Conservation (phyloP, 495 filamentous ascomycete genomes). For the Mycothermus thermophilus region DNA sequence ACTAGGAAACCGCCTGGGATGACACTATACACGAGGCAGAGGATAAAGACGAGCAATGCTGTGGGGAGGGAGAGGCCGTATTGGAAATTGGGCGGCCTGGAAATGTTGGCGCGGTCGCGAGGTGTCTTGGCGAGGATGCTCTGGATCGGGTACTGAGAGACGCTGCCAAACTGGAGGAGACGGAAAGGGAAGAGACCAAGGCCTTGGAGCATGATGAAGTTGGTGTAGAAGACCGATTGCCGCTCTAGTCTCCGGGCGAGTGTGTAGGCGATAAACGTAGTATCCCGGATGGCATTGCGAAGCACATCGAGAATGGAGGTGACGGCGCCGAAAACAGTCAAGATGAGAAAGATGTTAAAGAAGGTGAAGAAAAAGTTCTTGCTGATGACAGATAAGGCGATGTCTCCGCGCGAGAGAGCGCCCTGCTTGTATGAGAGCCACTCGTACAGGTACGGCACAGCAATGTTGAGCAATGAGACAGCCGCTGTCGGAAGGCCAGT, state of each 20-base stretch:
- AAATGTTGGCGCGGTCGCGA: constrained; percentile 74
- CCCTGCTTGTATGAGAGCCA: constrained; percentile 83
- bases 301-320: constrained; percentile 56
- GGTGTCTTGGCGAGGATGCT: constrained; percentile 74
- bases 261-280: constrained; percentile 58
- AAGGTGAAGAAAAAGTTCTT: constrained; percentile 99
- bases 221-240: constrained; percentile 76
- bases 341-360: constrained; percentile 95
- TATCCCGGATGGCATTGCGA: constrained; percentile 59
- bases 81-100: constrained; percentile 74
- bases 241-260: constrained; percentile 62
- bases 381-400: constrained; percentile 89
- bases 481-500: constrained; percentile 77
- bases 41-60: constrained; percentile 77
- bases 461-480: constrained; percentile 72
- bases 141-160: constrained; percentile 70
- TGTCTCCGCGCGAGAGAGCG: constrained; percentile 84
- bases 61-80: constrained; percentile 95
- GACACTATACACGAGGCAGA: constrained; percentile 89
- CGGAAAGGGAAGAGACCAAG: constrained; percentile 87
- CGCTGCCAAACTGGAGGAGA: constrained; percentile 77
- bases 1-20: constrained; percentile 72
- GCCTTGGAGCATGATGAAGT: constrained; percentile 87
- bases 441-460: constrained; percentile 89
- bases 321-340: constrained; percentile 80